Conservation (phyloP, 306 rosid genomes). For the Myrica gale region DNA sequence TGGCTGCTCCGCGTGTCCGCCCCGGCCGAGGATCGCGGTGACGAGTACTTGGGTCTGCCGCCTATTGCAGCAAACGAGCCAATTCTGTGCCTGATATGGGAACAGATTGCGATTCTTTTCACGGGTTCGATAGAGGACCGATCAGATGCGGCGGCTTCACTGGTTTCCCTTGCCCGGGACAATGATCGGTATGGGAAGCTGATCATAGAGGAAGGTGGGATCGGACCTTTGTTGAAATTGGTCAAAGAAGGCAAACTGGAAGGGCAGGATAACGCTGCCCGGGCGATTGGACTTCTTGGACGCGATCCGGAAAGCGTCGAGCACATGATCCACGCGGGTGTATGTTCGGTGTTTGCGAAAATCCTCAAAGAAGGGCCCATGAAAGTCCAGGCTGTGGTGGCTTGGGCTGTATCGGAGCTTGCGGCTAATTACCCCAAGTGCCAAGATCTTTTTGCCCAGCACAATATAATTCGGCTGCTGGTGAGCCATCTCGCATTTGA, state of each 20-base stretch:
- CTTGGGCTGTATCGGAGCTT: slow-evolving; percentile 80
- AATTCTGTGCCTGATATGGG: slow-evolving; percentile 76
- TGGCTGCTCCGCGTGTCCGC: slow-evolving; percentile 92
- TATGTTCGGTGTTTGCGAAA: slow-evolving; percentile 62
- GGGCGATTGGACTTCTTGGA: slow-evolving; percentile 65
- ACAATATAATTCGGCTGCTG: slow-evolving; percentile 68
- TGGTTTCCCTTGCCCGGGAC: slow-evolving; percentile 64
- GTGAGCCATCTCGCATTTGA: slow-evolving; percentile 91
- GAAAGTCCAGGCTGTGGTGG: slow-evolving; percentile 73
- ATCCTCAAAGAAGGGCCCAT: slow-evolving; percentile 80
- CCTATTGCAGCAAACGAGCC: slow-evolving; percentile 90
- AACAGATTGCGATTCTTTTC: slow-evolving; percentile 68
- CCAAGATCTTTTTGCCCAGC: slow-evolving; percentile 85
- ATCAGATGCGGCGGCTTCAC: slow-evolving; percentile 74
- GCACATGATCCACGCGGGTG: slow-evolving; percentile 63
- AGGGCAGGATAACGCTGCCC: slow-evolving; percentile 77
- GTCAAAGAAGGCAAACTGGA: slow-evolving; percentile 70
- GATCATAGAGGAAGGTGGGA: slow-evolving; percentile 82
- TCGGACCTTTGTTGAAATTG: slow-evolving; percentile 62
- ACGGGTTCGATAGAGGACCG: slow-evolving; percentile 63
- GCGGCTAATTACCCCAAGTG: slow-evolving; percentile 60
- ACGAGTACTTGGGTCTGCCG: slow-evolving; percentile 66
- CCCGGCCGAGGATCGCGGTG: slow-evolving; percentile 58
- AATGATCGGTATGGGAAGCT: slow-evolving; percentile 68
- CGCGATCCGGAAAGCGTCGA: slow-evolving; percentile 74